Base-by-base conservation (phyloP, 495 filamentous ascomycete species). In the Hypoxylon crocopeplum region DNA sequence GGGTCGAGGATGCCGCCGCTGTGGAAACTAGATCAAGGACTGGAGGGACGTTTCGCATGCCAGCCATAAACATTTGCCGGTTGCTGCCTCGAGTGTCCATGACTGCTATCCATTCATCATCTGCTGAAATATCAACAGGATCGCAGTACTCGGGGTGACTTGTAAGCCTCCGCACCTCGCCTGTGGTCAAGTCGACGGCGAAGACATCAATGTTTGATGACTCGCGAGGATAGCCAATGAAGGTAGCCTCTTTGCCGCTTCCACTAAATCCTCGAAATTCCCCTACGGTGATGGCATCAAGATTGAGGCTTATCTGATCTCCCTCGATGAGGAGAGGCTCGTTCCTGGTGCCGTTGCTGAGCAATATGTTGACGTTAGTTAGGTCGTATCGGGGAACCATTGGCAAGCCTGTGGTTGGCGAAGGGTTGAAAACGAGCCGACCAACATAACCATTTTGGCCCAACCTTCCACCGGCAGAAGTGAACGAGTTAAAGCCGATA, bases 221-320 rank as follows among this genome's bases (percentile, higher is more conserved):
- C 36, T 73, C 67, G 12, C 29, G 22, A 3, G 67, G 48, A 32
- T 54, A 56, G 5, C 69, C 67, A 29, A 70, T 44, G 34, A 64
- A 72, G 0, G 52, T 53, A 22, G 68, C 54, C 46, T 70, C 71
- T 8, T 40, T 51, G n/a, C 69, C 69, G 12, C 30, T 30, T 36
- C 69, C 69, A 33, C 22, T 69, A 17, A 69, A 72, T 16, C 71
- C 71, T 11, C 71, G 59, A 5, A 70, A 42, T 51, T 73, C 71
- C 13, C 71, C 70, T 11, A 71, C 48, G 7, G 20, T 12, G 34
- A 69, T 62, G 12, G 62, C 62, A 1, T 39, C 19, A 12, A 15
- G 42, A 34, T 69, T 64, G 27, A 68, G 46, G 16, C 56, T 47
- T 19, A 67, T 7, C 45, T 56, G 47, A 27, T 53, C 38, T 6